A percentile compares a stretch with the other conserved stretches of the same genome.
Conservation (phyloP, 192 early-diverging fungal genomes). For the Blastocladiella britannica region DNA sequence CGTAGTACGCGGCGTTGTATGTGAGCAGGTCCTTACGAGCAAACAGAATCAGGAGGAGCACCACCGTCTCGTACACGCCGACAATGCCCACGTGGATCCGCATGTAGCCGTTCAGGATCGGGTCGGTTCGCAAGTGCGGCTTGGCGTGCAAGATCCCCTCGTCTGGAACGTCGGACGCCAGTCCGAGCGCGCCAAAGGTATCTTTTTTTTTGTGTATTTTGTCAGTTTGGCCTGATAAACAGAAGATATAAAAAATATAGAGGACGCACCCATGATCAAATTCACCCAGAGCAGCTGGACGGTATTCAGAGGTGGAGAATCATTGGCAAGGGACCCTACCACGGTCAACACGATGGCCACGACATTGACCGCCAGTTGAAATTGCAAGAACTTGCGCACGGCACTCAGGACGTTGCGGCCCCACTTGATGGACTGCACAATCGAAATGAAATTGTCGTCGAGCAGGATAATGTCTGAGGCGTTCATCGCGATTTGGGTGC, state of each 20-base stretch:
- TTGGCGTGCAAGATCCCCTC: slow-evolving; percentile 27
- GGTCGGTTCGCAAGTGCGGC: slow-evolving; percentile 23
- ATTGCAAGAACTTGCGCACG: slow-evolving; percentile 40
- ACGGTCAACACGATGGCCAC: slow-evolving; percentile 32
- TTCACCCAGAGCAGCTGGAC: slow-evolving; percentile 43
- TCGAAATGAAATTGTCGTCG: slow-evolving; percentile 38
- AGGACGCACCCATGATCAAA: slow-evolving; percentile 43
- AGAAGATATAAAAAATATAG: slow-evolving; percentile 14
- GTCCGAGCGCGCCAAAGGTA: slow-evolving; percentile 7
- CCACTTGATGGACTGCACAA: slow-evolving; percentile 33
- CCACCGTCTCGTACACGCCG: slow-evolving; percentile 20
- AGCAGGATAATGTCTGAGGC: slow-evolving; percentile 35
- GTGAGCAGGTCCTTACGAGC: neutral
- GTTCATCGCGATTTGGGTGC: slow-evolving; percentile 39
- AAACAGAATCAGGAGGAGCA: slow-evolving; percentile 20
- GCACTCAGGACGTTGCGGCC: slow-evolving; percentile 34
- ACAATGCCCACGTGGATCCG: slow-evolving; percentile 24
- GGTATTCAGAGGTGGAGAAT: slow-evolving; percentile 24
- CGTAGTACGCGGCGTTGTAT: slow-evolving; percentile 1
- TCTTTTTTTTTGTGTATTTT: too few relatives aligned
- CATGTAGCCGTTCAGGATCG: slow-evolving; percentile 22
- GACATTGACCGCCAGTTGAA: slow-evolving; percentile 35
- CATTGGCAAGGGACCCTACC: slow-evolving; percentile 23
- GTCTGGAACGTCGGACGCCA: slow-evolving; percentile 34
- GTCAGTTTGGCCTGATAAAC: too few relatives aligned